Base-by-base conservation (phyloP, 2,329 filamentous ascomycete genomes). In the Botrytis cinerea region DNA sequence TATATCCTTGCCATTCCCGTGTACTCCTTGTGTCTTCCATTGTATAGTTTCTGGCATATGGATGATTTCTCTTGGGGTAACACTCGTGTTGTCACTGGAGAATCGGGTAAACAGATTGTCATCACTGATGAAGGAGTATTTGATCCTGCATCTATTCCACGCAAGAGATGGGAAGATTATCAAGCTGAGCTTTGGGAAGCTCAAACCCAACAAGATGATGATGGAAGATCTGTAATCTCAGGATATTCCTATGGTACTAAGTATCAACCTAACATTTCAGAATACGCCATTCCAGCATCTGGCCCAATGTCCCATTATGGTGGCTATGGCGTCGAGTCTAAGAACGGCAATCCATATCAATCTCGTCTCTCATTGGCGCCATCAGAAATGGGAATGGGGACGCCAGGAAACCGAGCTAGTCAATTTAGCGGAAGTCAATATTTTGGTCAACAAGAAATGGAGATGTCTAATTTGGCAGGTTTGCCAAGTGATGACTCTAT, bases 21-120 rank as follows among this genome's bases (percentile, higher is more conserved):
- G 76, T 99, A 97, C 87, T 91, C 93, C 61, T 94, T 97, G 76
- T 94, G 89, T 74, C 87, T 99, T 62, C 96, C 96, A 0, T 85
- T 99, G 43, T 98, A 98, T 83, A 88, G 95, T 68, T 99, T 99
- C 88, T 99, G 96, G 96, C 89, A 98, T 85, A 98, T 98, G 96
- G 96, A 99, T 83, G 96, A 99, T 84, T 99, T 99, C 89, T 93
- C 92, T 79, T 99, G 96, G 96, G 96, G 96, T 84, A 99, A 98
- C 84, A 99, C 96, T 59, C 95, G 96, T 90, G 90, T 99, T 73
- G 94, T 99, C 76, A 96, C 93, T 12, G 96, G 96, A 81, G 96
- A 99, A 82, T 91, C 92, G 82, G 96, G 96, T 76, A 92, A 94
- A 82, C 95, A 98, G 86, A 86, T 98, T 75, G 90, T 99, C 78